phyloP scores from a whole-genome alignment of 1,284 basidiomycete genomes.

The Coniophora puteana region DNA sequence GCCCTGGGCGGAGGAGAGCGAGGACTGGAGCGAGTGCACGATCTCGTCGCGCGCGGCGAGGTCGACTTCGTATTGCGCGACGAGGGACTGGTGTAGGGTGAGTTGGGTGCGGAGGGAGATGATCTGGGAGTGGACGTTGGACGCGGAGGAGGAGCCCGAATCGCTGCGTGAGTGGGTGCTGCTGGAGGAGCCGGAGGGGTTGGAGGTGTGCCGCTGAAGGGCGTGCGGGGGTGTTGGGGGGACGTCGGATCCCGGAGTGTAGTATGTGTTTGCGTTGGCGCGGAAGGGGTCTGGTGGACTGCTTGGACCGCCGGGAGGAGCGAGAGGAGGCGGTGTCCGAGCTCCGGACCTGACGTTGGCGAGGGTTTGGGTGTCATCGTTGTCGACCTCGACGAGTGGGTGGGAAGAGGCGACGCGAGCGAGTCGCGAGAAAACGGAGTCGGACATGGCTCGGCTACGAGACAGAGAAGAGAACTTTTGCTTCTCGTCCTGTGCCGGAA shows the following conservation, averaged over 20 bases:
- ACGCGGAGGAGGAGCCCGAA: too few species aligned
- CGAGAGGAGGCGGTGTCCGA: constrained; percentile 13
- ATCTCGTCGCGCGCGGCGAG: constrained; percentile 66
- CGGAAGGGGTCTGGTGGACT: constrained; percentile 65
- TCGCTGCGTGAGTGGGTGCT: constrained; percentile 46
- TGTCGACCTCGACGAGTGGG: background rate
- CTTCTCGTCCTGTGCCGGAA: constrained; percentile 11
- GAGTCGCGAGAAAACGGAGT: constrained; percentile 60
- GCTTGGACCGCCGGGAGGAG: constrained; percentile 25
- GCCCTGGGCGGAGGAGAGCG: constrained; percentile 50
- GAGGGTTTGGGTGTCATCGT: background rate
- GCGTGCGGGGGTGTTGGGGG: constrained; percentile 61
- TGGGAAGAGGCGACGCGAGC: constrained; percentile 13
- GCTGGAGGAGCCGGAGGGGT: too few species aligned
- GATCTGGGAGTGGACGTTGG: constrained; percentile 65
- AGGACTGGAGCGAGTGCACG: constrained; percentile 54
- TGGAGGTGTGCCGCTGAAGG: too few species aligned
- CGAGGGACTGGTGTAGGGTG: constrained; percentile 64
- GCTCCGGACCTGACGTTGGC: constrained; percentile 12
- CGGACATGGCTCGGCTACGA: constrained; percentile 52
- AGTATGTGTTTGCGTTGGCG: constrained; percentile 69
- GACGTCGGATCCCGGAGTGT: constrained; percentile 66
- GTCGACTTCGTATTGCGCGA: constrained; percentile 70
- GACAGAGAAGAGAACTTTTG: constrained; percentile 34
- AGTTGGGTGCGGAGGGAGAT: constrained; percentile 70